Conservation (phyloP, 2,329 filamentous ascomycete species). For the Cytospora piceicola region DNA sequence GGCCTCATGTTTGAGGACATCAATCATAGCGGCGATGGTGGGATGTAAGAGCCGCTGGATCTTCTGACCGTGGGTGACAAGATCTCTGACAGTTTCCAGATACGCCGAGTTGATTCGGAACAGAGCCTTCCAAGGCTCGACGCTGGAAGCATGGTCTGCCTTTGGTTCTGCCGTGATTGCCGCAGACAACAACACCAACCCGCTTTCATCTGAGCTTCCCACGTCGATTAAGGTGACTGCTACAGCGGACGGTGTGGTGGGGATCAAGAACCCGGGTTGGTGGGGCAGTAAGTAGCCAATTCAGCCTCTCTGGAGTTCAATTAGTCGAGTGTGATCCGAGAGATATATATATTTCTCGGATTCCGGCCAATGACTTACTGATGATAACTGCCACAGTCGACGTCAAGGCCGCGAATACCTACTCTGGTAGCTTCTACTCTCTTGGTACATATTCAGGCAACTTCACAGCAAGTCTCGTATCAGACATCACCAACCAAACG, state of each 20-base stretch:
- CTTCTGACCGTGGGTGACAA: too few species aligned
- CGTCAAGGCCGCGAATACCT: slow-evolving; percentile 34
- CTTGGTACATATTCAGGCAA: slow-evolving; percentile 52
- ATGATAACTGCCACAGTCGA: slow-evolving; percentile 16
- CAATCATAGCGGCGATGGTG: slow-evolving; percentile 72
- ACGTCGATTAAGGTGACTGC: slow-evolving; percentile 52
- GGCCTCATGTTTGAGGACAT: slow-evolving; percentile 58
- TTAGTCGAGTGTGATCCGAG: background rate
- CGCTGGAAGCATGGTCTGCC: slow-evolving; percentile 51
- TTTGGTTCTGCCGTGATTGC: slow-evolving; percentile 49
- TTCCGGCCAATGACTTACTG: background rate
- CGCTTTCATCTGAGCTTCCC: slow-evolving; percentile 57
- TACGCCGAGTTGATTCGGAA: slow-evolving; percentile 74
- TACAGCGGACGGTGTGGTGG: slow-evolving; percentile 20
- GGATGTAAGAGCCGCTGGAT: slow-evolving; percentile 46
- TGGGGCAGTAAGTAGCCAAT: slow-evolving; percentile 25
- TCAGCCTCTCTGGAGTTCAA: background rate
- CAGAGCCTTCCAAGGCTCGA: slow-evolving; percentile 66
- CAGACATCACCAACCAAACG: slow-evolving; percentile 48
- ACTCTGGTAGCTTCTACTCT: slow-evolving; percentile 58
- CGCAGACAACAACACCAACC: slow-evolving; percentile 50
- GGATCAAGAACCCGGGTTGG: slow-evolving; percentile 28
- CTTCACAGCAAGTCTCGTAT: slow-evolving; percentile 53
- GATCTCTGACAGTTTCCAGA: slow-evolving; percentile 8
- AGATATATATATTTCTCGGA: background rate